Conservation (phyloP, 2,329 filamentous ascomycete genomes). For the Podosphaera leucotricha region DNA sequence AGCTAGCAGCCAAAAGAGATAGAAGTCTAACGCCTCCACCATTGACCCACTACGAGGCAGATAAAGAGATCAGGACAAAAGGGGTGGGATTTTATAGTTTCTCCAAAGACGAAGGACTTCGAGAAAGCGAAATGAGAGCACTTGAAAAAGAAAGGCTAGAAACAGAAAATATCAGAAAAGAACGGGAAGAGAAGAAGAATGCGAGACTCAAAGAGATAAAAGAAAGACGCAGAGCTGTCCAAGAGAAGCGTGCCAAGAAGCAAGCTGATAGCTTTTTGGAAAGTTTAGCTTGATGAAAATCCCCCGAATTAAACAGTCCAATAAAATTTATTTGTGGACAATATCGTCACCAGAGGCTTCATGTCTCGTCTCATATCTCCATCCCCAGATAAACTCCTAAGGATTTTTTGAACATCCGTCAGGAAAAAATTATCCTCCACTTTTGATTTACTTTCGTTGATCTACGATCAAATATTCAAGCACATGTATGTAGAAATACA, state of each 20-base stretch:
- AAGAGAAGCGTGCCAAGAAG: constrained; percentile 33
- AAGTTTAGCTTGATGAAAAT: constrained; percentile 21
- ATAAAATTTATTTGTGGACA: too few species aligned
- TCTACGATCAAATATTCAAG: too few species aligned
- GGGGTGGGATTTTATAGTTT: constrained; percentile 88
- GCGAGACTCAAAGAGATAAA: constrained; percentile 39
- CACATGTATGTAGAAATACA: too few species aligned
- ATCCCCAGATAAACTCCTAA: too few species aligned
- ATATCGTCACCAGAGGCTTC: too few species aligned
- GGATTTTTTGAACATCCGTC: too few species aligned
- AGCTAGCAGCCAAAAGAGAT: constrained; percentile 56
- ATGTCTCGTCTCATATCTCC: too few species aligned
- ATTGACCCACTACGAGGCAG: constrained; percentile 65
- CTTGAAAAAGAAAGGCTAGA: constrained; percentile 46
- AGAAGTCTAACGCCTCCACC: constrained; percentile 58
- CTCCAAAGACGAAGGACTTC: constrained; percentile 44
- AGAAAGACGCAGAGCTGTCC: constrained; percentile 21
- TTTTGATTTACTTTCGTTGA: too few species aligned
- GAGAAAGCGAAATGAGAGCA: constrained; percentile 48
- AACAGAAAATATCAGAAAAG: constrained; percentile 25
- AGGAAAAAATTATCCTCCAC: too few species aligned
- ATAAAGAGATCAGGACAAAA: constrained; percentile 61
- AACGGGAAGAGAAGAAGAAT: constrained; percentile 31
- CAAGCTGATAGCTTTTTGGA: constrained; percentile 53
- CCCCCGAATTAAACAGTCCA: too few species aligned